Evolutionary conservation across 2,329 filamentous ascomycete genomes (phyloP), one percentile per base, ranked within the genome.

Genomic region (Pezicula radicicola): DNA sequence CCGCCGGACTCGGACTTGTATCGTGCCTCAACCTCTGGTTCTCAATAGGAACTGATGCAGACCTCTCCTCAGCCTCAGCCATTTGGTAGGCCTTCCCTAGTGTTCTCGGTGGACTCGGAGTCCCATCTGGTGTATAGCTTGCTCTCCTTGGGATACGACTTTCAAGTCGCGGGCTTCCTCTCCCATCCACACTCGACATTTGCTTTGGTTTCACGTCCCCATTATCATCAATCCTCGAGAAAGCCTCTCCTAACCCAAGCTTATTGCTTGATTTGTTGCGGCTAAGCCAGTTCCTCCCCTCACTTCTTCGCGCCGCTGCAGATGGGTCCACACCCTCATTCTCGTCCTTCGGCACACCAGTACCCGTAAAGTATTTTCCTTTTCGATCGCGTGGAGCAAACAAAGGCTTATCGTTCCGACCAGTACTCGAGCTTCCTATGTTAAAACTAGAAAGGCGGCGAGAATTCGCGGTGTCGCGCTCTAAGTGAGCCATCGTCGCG

Each of bases 1-100:
- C 39, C 3, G 52, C 54, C 16, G 60, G 60, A 55, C 58, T 62
- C 30, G 60, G 60, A 48, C 60, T 62, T 33, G 50, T 52, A 18
- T 55, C 46, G 19, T 27, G 21, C 50, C n/a, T 50, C 52, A 28
- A 46, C 46, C 13, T 59, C 55, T 42, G 55, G 53, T 27, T 55
- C 54, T 39, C 33, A 39, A 39, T 25, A 15, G 33, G 30, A 40
- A 52, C 45, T 33, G 53, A 44, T 16, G 42, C 44, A 35, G 50
- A 53, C 50, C 21, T 27, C 18, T 51, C 51, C 39, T 45, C 45
- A 21, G 28, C 36, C 35, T 42, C 46, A 10, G 46, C 41, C 41
- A 27, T 46, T n/a, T 28, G 27, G 19, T 51, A 49, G 18, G 48
- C 50, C 18, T 25, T 37, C 6, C 30, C 45, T 27, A 49, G 16